These are phyloP conservation scores for Aureobasidium sp. DNA, from an alignment of 2,329 filamentous ascomycete genomes.

Conservation along the genomic window DNA sequence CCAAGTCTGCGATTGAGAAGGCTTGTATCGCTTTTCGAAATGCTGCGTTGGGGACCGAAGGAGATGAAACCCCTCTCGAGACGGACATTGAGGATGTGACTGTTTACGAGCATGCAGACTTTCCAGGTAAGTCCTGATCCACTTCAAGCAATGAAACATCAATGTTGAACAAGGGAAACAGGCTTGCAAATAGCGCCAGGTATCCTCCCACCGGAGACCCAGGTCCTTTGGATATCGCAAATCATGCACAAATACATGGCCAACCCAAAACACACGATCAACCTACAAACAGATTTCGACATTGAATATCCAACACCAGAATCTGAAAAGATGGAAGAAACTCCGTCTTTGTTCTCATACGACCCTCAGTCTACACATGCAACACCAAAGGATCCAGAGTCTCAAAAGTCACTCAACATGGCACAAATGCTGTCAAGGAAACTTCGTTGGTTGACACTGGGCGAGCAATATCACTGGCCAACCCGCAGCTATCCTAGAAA, in stretches of 20 bases:
- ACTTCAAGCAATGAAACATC: too few relatives aligned
- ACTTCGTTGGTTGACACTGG: slow-evolving; percentile 19
- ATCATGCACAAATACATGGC: slow-evolving; percentile 18
- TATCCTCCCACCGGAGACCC: slow-evolving; percentile 15
- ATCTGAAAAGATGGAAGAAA: not conserved
- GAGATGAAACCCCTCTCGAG: not conserved
- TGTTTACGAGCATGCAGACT: slow-evolving; percentile 32
- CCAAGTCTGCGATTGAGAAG: not conserved
- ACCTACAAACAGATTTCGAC: slow-evolving; percentile 17
- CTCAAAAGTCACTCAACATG: slow-evolving; percentile 15
- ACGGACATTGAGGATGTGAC: slow-evolving; percentile 23
- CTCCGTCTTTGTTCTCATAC: slow-evolving; percentile 28
- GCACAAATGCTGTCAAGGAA: slow-evolving; percentile 17
- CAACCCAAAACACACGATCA: slow-evolving; percentile 17
- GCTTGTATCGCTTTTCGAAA: slow-evolving; percentile 17
- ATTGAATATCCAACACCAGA: slow-evolving; percentile 14
- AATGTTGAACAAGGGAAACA: not conserved
- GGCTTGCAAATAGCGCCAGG: slow-evolving; percentile 16
- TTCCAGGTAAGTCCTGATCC: slow-evolving; percentile 24
- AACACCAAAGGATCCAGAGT: not conserved
- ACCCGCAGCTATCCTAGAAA: slow-evolving; percentile 17
- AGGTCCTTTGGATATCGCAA: slow-evolving; percentile 17
- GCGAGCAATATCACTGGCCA: slow-evolving; percentile 20
- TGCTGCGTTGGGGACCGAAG: slow-evolving; percentile 7
- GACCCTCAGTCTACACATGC: slow-evolving; percentile 18